Evolutionary conservation across 78 protist species (phyloP).

Genomic region (Protostelium mycophagum): DNA sequence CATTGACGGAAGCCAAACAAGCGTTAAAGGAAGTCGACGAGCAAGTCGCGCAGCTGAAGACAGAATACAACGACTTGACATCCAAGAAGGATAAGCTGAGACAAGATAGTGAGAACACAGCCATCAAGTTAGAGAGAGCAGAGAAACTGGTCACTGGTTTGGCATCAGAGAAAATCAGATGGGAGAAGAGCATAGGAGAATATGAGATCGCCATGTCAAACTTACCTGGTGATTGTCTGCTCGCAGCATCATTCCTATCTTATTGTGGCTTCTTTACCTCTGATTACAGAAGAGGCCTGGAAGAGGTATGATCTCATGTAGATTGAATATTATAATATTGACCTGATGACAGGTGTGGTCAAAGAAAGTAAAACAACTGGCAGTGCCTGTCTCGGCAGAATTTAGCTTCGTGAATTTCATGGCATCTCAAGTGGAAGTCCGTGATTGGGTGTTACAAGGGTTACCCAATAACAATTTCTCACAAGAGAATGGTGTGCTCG

Average conservation of each 20-base stretch:
- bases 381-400: constrained; percentile 51
- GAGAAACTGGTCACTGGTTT: constrained; percentile 76
- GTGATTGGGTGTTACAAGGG: constrained; percentile 68
- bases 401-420: constrained; percentile 35
- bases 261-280: constrained; percentile 86
- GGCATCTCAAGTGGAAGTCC: constrained; percentile 70
- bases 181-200: constrained; percentile 45
- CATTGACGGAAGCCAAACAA: constrained; percentile 15
- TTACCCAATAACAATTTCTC: constrained; percentile 82
- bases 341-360: constrained; percentile 53
- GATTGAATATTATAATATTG: constrained; percentile 26
- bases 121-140: constrained; percentile 73
- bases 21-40: constrained; percentile 24
- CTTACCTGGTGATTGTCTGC: constrained; percentile 79
- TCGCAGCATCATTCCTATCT: constrained; percentile 83
- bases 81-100: constrained; percentile 41
- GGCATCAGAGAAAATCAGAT: constrained; percentile 75
- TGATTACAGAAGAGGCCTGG: constrained; percentile 58
- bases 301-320: constrained; percentile 26
- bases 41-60: constrained; percentile 28
- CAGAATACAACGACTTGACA: constrained; percentile 23
- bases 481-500: constrained; percentile 76
- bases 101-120: constrained; percentile 58
- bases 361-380: constrained; percentile 31
- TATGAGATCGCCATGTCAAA: constrained; percentile 15